Evolutionary conservation across 2,329 filamentous ascomycete species (phyloP).

Genomic region (Madurella mycetomatis): DNA sequence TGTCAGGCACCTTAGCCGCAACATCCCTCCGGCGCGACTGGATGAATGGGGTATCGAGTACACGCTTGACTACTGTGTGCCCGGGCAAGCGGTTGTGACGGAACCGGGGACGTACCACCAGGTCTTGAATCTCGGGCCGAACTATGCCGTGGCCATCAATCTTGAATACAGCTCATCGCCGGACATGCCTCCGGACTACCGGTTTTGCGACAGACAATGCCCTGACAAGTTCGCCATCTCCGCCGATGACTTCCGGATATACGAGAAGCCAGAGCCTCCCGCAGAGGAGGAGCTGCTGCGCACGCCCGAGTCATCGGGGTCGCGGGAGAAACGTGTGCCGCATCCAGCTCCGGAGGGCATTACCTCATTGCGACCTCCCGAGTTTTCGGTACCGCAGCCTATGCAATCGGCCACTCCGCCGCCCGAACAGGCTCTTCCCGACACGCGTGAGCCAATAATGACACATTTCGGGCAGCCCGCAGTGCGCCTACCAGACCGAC

Average conservation of each 20-base stretch:
- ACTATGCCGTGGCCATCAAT: slow-evolving; percentile 27
- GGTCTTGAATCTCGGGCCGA: slow-evolving; percentile 26
- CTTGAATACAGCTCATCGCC: slow-evolving; percentile 26
- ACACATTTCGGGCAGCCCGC: background rate
- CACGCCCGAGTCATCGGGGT: slow-evolving; percentile 5
- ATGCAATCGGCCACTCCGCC: slow-evolving; percentile 12
- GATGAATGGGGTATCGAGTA: slow-evolving; percentile 28
- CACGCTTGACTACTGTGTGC: slow-evolving; percentile 26
- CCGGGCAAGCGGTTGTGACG: slow-evolving; percentile 26
- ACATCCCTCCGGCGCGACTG: slow-evolving; percentile 23
- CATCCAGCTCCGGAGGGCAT: background rate
- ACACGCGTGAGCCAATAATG: background rate
- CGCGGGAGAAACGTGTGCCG: slow-evolving; percentile 1
- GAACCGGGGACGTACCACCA: slow-evolving; percentile 28
- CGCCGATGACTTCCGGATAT: slow-evolving; percentile 24
- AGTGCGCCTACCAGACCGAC: background rate
- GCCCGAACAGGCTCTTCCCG: background rate
- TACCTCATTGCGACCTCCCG: background rate
- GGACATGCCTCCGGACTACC: slow-evolving; percentile 22
- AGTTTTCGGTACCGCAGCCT: background rate
- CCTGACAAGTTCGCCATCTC: slow-evolving; percentile 25
- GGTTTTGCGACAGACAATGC: slow-evolving; percentile 24
- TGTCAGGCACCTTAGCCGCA: slow-evolving; percentile 26
- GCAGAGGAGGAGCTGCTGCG: slow-evolving; percentile 1
- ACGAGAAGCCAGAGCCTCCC: slow-evolving; percentile 3